phyloP scores from a whole-genome alignment of 192 early-diverging fungal genomes.

The Gorgonomyces haynaldii region DNA sequence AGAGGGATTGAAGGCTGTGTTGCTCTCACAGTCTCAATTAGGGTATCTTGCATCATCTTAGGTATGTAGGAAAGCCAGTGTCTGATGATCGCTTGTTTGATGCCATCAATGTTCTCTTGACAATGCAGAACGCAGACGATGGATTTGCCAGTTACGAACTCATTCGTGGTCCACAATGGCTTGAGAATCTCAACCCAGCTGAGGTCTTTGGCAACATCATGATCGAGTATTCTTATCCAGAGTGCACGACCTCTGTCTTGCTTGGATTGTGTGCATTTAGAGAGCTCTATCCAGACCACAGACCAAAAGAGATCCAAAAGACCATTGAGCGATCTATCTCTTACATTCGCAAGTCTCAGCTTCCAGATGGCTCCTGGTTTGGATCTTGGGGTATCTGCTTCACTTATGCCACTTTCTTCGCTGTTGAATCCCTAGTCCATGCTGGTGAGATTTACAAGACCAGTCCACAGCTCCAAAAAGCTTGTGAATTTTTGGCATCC shows the following conservation, averaged over 20 bases:
- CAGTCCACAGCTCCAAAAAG: constrained; percentile 46
- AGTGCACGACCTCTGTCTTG: constrained; percentile 91
- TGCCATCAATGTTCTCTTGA: constrained; percentile 80
- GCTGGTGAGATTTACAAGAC: constrained; percentile 74
- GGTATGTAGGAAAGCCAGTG: constrained; percentile 43
- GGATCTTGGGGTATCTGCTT: constrained; percentile 97
- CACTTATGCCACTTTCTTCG: constrained; percentile 92
- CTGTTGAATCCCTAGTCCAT: constrained; percentile 68
- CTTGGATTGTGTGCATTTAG: constrained; percentile 71
- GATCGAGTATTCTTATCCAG: constrained; percentile 94
- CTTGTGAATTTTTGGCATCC: constrained; percentile 82
- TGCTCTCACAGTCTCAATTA: constrained; percentile 59
- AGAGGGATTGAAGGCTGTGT: constrained; percentile 76
- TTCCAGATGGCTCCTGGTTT: constrained; percentile 81
- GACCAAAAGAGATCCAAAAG: constrained; percentile 63
- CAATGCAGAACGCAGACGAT: constrained; percentile 83
- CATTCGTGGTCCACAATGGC: constrained; percentile 60
- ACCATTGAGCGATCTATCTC: constrained; percentile 45
- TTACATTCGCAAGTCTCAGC: constrained; percentile 67
- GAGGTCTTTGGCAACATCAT: constrained; percentile 98
- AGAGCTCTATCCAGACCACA: constrained; percentile 69
- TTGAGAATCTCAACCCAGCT: constrained; percentile 88
- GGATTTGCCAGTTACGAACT: constrained; percentile 92
- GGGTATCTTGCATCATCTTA: constrained; percentile 9
- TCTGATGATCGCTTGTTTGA: constrained; percentile 62